Percentiles rank a stretch among this genome's conserved stretches.
phyloP scores from a whole-genome alignment of 2,329 filamentous ascomycete species.

The Trichoderma afroharzianum region DNA sequence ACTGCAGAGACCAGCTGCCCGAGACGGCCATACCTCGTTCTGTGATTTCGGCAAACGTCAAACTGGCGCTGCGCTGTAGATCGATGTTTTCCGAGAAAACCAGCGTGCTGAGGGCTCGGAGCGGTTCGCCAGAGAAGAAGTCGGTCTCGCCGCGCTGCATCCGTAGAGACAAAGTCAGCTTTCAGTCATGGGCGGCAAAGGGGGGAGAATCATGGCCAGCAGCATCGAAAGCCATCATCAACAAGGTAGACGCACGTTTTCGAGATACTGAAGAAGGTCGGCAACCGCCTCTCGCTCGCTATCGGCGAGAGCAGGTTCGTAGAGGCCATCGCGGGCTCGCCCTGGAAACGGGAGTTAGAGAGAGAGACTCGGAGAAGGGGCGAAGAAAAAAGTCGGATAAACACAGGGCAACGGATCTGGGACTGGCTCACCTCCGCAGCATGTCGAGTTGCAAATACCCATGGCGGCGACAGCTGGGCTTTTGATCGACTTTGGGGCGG shows the following conservation, averaged over 20 bases:
- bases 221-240: not conserved
- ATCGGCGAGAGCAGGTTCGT: constrained; percentile 86
- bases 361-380: constrained; percentile 4
- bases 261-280: constrained; percentile 89
- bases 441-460: constrained; percentile 58
- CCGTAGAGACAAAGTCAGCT: constrained; percentile 3
- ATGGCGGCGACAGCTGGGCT: constrained; percentile 39
- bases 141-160: constrained; percentile 88
- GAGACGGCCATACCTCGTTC: constrained; percentile 74
- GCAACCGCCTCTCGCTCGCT: constrained; percentile 96
- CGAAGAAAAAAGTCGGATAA: not conserved
- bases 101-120: constrained; percentile 88
- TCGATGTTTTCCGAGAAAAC: constrained; percentile 99
- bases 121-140: constrained; percentile 94
- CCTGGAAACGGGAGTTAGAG: constrained; percentile 42
- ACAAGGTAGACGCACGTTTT: constrained; percentile 69
- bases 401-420: not conserved
- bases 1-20: not conserved
- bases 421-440: constrained; percentile 48
- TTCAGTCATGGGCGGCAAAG: not conserved
- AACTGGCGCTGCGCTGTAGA: constrained; percentile 90
- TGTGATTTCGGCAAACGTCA: constrained; percentile 98
- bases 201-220: not conserved
- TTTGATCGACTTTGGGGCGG: constrained; percentile 1
- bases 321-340: constrained; percentile 75